phyloP scores from a whole-genome alignment of 768 basidiomycete species.

The Russula vinacea region DNA sequence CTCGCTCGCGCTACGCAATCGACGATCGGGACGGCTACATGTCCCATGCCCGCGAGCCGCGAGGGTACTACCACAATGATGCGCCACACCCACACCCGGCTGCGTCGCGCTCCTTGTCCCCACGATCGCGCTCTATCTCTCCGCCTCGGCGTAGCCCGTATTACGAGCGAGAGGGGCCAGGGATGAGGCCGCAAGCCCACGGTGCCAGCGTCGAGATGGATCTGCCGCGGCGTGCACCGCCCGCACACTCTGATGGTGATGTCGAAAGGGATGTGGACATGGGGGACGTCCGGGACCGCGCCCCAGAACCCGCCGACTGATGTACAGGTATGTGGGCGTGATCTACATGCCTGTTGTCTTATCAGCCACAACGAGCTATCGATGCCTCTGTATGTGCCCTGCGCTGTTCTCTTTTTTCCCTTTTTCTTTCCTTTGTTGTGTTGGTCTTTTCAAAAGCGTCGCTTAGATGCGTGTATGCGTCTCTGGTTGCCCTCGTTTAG shows the following conservation, averaged over 20 bases:
- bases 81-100: conserved; percentile 23
- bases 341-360: background rate
- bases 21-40: conserved; percentile 29
- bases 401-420: background rate
- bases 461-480: conserved; percentile 17
- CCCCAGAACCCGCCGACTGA: conserved; percentile 26
- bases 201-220: conserved; percentile 17
- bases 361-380: conserved; percentile 11
- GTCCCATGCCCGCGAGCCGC: conserved; percentile 23
- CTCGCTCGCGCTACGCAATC: conserved; percentile 32
- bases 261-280: conserved; percentile 26
- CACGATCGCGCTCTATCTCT: conserved; percentile 28
- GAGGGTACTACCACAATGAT: conserved; percentile 26
- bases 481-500: background rate
- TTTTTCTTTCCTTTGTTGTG: background rate
- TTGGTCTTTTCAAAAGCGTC: conserved; percentile 14
- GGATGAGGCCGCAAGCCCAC: conserved; percentile 10
- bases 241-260: conserved; percentile 16
- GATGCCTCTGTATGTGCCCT: conserved; percentile 2
- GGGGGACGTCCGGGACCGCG: conserved; percentile 25
- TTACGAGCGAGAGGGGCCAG: conserved; percentile 20
- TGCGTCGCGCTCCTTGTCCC: conserved; percentile 26
- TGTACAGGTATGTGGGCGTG: conserved; percentile 14
- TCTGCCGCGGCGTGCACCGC: conserved; percentile 12
- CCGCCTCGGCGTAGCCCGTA: conserved; percentile 19